These are phyloP conservation scores for Pisolithus microcarpus DNA, from an alignment of 768 basidiomycete genomes.

Conservation along the genomic window DNA sequence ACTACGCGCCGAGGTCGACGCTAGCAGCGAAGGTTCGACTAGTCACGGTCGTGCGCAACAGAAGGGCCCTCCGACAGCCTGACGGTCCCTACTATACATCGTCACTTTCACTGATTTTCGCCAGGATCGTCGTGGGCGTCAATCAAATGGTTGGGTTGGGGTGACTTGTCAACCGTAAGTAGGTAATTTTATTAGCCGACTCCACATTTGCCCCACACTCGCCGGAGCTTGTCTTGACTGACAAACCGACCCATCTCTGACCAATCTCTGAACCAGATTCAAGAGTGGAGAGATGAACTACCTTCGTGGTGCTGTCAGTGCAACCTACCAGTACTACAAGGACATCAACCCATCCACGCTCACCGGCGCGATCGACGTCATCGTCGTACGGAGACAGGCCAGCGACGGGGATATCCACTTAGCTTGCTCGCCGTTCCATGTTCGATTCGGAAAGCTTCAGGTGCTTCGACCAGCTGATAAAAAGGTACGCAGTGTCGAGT, in stretches of 20 bases:
- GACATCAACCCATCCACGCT: constrained; percentile 95
- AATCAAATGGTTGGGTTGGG: neutral
- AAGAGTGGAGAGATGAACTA: constrained; percentile 59
- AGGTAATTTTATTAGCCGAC: neutral
- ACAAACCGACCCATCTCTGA: neutral
- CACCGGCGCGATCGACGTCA: constrained; percentile 98
- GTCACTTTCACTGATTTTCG: too few species aligned
- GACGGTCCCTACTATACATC: too few species aligned
- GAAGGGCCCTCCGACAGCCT: too few species aligned
- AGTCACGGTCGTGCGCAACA: too few species aligned
- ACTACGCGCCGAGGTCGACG: too few species aligned
- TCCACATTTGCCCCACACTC: neutral
- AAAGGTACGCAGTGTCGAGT: constrained; percentile 45
- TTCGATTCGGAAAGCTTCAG: constrained; percentile 96
- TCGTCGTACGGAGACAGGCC: constrained; percentile 79
- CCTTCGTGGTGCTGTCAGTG: constrained; percentile 76
- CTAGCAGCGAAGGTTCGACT: too few species aligned
- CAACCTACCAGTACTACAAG: constrained; percentile 87
- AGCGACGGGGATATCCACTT: constrained; percentile 59
- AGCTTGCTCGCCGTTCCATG: constrained; percentile 93
- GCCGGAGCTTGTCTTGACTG: too few species aligned
- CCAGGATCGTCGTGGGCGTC: neutral
- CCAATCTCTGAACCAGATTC: neutral
- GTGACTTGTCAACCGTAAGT: neutral
- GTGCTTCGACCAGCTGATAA: constrained; percentile 91